Evolutionary conservation across 495 filamentous ascomycete species (phyloP), one percentile per base, ranked within the genome.

Genomic region (Mycothermus thermophilus): DNA sequence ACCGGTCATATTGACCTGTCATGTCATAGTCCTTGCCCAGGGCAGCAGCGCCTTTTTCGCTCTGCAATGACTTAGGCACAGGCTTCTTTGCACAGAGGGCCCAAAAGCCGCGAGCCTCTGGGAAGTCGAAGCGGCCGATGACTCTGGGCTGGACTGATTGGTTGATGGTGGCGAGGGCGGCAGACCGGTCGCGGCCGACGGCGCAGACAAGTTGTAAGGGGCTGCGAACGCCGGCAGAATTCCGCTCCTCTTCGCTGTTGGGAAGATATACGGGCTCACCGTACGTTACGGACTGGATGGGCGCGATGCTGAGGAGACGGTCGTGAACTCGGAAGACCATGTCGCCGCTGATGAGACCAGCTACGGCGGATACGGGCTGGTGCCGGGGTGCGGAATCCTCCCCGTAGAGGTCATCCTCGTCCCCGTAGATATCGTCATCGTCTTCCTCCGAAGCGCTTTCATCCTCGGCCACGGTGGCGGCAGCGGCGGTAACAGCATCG

Each of bases 321-420:
- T 96, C 92, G 44, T 88, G 75, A 18, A 90, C 54, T 32, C 70
- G 68, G 43, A 96, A 88, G 23, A 59, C 60, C 38, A 87, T 80
- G 32, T 77, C 74, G 12, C 72, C 76, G 14, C 65, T 53, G 47
- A 64, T 68, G 17, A 43, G 49, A 19, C 37, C 38, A 38, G 48
- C 26, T 22, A 48, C 42, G 29, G 48, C 49, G 5, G 49, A 34
- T 5, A 41, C 32, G 2, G 53, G 43, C 2, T 50, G 52, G 12
- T 55, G 50, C 2, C 45, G 40, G 7, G 46, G 40, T 2, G 46
- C 21, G 2, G 51, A 38, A 9, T 82, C 84, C 51, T 94, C 84
- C 26, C 76, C 80, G 40, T 85, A 83, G 3, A 72, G 51, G 40
- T 75, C 71, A 36, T 55, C 52, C 1, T 55, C 51, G 44, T 76